Percentiles rank a stretch among this genome's conserved stretches.
phyloP scores from a whole-genome alignment of 805 yeast species.

The Kodamaea kaohsiungensis region DNA sequence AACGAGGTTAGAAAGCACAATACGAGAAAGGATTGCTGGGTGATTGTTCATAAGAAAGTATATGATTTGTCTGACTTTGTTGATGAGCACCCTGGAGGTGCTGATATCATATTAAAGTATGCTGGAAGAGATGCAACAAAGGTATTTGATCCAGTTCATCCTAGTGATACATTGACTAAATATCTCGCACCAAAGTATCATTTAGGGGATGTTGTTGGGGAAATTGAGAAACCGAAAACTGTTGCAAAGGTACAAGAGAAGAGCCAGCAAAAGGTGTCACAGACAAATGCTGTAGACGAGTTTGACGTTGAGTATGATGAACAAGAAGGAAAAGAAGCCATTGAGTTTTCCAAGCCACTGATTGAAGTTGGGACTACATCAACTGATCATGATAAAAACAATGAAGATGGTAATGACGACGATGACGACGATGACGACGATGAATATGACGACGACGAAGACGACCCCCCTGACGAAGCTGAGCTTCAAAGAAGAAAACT shows the following conservation, averaged over 20 bases:
- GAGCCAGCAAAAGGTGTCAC: neutral
- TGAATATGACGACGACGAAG: constrained; percentile 36
- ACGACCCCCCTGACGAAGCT: constrained; percentile 32
- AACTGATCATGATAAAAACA: constrained; percentile 5
- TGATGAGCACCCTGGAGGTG: constrained; percentile 64
- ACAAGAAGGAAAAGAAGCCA: constrained; percentile 34
- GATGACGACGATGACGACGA: constrained; percentile 22
- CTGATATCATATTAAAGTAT: constrained; percentile 52
- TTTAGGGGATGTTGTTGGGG: constrained; percentile 32
- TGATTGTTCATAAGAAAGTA: constrained; percentile 73
- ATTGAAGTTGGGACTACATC: constrained; percentile 3
- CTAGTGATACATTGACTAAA: constrained; percentile 78
- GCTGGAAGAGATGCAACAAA: constrained; percentile 65
- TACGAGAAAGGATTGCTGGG: constrained; percentile 73
- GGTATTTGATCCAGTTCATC: constrained; percentile 86
- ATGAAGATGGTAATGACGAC: constrained; percentile 1
- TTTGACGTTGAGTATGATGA: constrained; percentile 45
- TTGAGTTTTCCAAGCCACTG: constrained; percentile 10
- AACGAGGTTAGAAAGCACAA: constrained; percentile 49
- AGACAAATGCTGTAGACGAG: constrained; percentile 29
- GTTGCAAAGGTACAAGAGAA: neutral
- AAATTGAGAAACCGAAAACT: neutral
- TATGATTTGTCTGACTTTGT: constrained; percentile 72
- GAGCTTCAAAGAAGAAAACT: constrained; percentile 27
- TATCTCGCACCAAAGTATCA: constrained; percentile 50